Conservation (phyloP, 495 filamentous ascomycete species). For the Neurospora tetraspora region DNA sequence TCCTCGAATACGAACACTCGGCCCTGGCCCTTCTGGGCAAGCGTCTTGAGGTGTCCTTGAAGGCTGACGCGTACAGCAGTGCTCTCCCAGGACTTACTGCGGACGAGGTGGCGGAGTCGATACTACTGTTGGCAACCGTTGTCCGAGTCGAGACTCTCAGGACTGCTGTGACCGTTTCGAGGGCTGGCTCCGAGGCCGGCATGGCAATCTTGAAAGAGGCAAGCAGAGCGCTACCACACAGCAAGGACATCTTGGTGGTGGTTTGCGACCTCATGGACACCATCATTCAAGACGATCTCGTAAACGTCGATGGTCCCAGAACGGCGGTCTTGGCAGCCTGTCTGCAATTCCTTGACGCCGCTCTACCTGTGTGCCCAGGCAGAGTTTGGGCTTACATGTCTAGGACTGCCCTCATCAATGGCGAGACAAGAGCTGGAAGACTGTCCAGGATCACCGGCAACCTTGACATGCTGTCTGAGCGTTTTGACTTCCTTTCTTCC, state of each 20-base stretch:
- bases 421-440: constrained; percentile 59
- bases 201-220: constrained; percentile 52
- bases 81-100: constrained; percentile 22
- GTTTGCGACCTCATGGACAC: constrained; percentile 78
- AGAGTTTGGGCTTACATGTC: constrained; percentile 85
- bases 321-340: constrained; percentile 62
- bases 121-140: constrained; percentile 33
- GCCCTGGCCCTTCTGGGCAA: constrained; percentile 65
- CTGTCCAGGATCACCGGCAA: constrained; percentile 63
- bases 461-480: constrained; percentile 62
- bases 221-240: constrained; percentile 61
- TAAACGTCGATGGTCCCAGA: constrained; percentile 36
- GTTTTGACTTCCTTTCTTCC: constrained; percentile 66
- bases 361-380: constrained; percentile 61
- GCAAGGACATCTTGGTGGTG: constrained; percentile 69
- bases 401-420: constrained; percentile 64
- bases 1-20: constrained; percentile 67
- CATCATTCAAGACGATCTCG: constrained; percentile 52
- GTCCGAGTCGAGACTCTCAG: constrained; percentile 29
- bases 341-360: constrained; percentile 63
- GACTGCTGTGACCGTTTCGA: constrained; percentile 10
- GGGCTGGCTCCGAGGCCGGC: constrained; percentile 25
- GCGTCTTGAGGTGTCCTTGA: constrained; percentile 50
- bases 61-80: constrained; percentile 24
- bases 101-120: constrained; percentile 30